phyloP scores from a whole-genome alignment of 2,329 filamentous ascomycete species.

The Exophiala calicioides region DNA sequence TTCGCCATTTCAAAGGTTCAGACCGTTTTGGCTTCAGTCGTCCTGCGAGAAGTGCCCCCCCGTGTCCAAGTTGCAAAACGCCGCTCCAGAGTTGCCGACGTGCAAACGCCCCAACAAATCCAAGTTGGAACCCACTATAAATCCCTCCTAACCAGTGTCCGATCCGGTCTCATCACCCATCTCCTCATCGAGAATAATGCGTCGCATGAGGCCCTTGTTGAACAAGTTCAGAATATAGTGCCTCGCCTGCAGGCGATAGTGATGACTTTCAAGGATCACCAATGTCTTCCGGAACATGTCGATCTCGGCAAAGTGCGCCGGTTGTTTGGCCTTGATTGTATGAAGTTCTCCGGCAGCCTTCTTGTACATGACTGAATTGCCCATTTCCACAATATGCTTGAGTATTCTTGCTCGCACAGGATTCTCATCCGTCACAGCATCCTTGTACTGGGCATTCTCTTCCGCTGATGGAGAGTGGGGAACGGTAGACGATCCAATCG shows the following conservation, averaged over 20 bases:
- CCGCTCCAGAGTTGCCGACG: not conserved
- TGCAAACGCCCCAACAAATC: not conserved
- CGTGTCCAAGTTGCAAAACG: not conserved
- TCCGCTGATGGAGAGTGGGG: conserved; percentile 44
- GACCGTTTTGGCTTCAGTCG: too few species aligned
- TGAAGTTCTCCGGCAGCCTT: conserved; percentile 79
- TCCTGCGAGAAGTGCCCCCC: too few species aligned
- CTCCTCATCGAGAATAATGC: conserved; percentile 75
- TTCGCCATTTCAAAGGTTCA: too few species aligned
- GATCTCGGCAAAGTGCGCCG: conserved; percentile 72
- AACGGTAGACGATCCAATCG: conserved; percentile 31
- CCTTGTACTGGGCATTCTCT: conserved; percentile 54
- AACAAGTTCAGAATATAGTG: conserved; percentile 93
- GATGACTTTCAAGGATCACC: conserved; percentile 80
- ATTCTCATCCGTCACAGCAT: conserved; percentile 63
- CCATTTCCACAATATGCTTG: conserved; percentile 81
- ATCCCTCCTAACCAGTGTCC: conserved; percentile 26
- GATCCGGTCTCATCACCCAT: conserved; percentile 25
- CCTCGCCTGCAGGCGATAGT: conserved; percentile 82
- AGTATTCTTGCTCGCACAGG: conserved; percentile 71
- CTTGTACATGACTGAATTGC: conserved; percentile 90
- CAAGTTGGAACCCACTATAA: not conserved
- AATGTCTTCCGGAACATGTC: conserved; percentile 83
- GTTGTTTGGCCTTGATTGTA: conserved; percentile 70
- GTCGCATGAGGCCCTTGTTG: conserved; percentile 81